Evolutionary conservation across 148 eudicot genomes (phyloP), one percentile per base, ranked within the genome.

Genomic region (Nepenthes mirabilis): DNA sequence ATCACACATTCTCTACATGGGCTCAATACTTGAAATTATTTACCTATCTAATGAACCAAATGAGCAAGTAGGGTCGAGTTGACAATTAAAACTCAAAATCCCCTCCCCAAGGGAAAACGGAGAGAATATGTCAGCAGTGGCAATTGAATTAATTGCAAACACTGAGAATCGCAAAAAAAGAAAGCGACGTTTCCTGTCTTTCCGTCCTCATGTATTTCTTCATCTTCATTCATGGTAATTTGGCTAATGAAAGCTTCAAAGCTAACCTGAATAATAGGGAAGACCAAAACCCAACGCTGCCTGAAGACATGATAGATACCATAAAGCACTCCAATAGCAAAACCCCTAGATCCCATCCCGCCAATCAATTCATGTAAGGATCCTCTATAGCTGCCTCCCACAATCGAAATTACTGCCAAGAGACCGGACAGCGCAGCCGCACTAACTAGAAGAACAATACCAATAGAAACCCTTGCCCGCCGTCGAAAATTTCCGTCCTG

Each of bases 241-340:
- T 40, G 8, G 6, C 45, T 3, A 40, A 40, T 40, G 8, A 40
- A 40, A 40, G 45, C 45, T 8, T 40, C 45, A 2, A 43, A 51
- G 12, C n/a, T 58, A 35, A 93, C 99, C 96, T 93, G 96, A 82
- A 93, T 61, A 56, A 93, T 79, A 8, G 99, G 95, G 52, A 93
- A 93, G 67, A 72, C 66, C 62, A 88, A 59, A 58, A 84, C 80
- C 85, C 80, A 88, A 34, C 85, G 68, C 64, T 72, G 77, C 60
- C 37, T 56, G 58, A 72, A 83, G 32, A 84, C 74, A 68, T 67
- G 84, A 58, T 64, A 65, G 57, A 82, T n/a, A 1, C 95, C 96
- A 64, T 83, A 88, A 13, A 86, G 10, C 47, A 86, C 56, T 1
- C 99, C 98, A 56, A 71, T 36, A 23, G 40, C 69, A 33, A 86